A percentile compares a stretch with the other conserved stretches of the same genome.
Evolutionary conservation across 768 basidiomycete species (phyloP).

Genomic region (Lentinula guzmanii): DNA sequence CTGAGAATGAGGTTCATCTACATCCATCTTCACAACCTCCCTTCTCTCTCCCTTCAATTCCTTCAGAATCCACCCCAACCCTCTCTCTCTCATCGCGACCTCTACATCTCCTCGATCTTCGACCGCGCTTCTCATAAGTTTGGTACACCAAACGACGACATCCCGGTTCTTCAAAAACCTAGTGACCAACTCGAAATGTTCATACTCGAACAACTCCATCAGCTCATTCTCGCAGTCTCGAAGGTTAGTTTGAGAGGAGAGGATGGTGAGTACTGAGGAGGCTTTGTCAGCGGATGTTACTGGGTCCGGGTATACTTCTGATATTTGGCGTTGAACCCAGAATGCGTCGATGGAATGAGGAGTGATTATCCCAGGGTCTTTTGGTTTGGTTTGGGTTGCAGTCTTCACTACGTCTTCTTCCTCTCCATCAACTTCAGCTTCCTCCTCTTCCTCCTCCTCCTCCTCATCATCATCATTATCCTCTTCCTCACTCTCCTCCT

Average conservation of each 20-base stretch:
- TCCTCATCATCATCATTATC: constrained; percentile 70
- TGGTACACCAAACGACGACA: constrained; percentile 96
- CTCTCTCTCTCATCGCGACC: constrained; percentile 97
- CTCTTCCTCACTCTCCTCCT: constrained; percentile 87
- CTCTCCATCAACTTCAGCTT: constrained; percentile 26
- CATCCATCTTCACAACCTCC: constrained; percentile 66
- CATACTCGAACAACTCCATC: constrained; percentile 95
- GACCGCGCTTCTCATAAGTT: constrained; percentile 82
- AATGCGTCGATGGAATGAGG: constrained; percentile 93
- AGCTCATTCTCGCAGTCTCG: constrained; percentile 95
- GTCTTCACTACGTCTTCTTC: constrained; percentile 37
- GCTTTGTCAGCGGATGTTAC: constrained; percentile 93
- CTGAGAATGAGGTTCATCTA: constrained; percentile 42
- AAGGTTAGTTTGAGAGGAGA: constrained; percentile 69
- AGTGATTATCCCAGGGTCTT: constrained; percentile 75
- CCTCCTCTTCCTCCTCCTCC: constrained; percentile 22
- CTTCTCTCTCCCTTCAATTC: constrained; percentile 78
- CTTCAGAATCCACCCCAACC: constrained; percentile 90
- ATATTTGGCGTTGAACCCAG: constrained; percentile 96
- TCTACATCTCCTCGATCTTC: constrained; percentile 91
- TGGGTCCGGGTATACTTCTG: constrained; percentile 88
- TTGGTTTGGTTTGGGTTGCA: constrained; percentile 55
- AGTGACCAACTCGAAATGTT: constrained; percentile 84
- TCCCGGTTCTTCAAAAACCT: constrained; percentile 94
- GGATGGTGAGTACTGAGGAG: constrained; percentile 72